phyloP scores from a whole-genome alignment of 1,139 yeast genomes.

The Blastobotrys raffinosifermentans region DNA sequence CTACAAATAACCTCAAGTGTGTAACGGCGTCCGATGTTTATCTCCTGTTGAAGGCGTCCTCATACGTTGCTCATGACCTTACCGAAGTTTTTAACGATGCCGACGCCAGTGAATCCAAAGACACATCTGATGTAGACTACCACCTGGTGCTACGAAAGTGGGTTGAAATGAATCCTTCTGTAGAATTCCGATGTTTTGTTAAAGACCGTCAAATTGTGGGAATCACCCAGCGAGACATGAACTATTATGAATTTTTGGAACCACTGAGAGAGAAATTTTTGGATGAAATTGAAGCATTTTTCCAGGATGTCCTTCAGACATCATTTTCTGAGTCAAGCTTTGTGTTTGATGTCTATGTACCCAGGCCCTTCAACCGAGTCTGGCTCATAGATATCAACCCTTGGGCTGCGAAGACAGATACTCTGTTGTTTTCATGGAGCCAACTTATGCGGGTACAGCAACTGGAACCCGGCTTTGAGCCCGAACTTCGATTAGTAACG shows the following conservation, averaged over 20 bases:
- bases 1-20: conserved; percentile 72
- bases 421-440: conserved; percentile 77
- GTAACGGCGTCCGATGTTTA: conserved; percentile 66
- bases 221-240: conserved; percentile 78
- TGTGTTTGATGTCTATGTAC: conserved; percentile 76
- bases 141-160: conserved; percentile 78
- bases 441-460: conserved; percentile 46
- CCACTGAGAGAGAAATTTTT: conserved; percentile 43
- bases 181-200: conserved; percentile 85
- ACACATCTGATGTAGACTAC: conserved; percentile 29
- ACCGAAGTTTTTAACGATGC: conserved; percentile 57
- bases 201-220: conserved; percentile 58
- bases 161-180: conserved; percentile 76
- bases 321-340: conserved; percentile 52
- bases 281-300: conserved; percentile 49
- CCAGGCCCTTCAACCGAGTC: conserved; percentile 62
- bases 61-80: conserved; percentile 79
- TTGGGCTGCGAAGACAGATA: conserved; percentile 68
- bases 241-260: conserved; percentile 65
- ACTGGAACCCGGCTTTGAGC: conserved; percentile 32
- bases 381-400: conserved; percentile 82
- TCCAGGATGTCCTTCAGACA: conserved; percentile 43
- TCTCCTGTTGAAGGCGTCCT: conserved; percentile 74
- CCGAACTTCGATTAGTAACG: conserved; percentile 62
- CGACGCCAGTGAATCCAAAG: conserved; percentile 20